Evolutionary conservation across 2,329 filamentous ascomycete species (phyloP), one percentile per base, ranked within the genome.

Genomic region (Penicillium thymicola): DNA sequence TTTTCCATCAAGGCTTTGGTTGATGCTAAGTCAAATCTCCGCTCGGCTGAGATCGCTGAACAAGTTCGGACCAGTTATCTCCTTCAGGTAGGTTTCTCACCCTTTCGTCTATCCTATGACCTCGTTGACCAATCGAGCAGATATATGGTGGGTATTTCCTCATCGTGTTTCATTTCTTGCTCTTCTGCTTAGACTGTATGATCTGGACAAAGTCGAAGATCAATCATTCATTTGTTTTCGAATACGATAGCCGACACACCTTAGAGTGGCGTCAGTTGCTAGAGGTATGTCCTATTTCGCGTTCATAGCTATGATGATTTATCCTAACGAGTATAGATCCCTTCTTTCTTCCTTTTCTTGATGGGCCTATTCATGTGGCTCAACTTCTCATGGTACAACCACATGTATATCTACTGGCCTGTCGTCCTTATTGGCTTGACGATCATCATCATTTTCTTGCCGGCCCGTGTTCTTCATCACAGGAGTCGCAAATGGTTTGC

Each of bases 221-320:
- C 75, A 99, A 99, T 71, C 97, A 97, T 72, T 85, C 88, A 52
- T 97, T 97, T 73, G 91, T 97, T 65, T 99, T 99, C 70, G 94
- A 99, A 75, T 94, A 96, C 69, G 92, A 97, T 77, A 87, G 88
- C 52, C 83, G 93, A 56, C 86, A 94, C 71, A 85, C 88, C 61
- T 78, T 97, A 28, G 90, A 97, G 73, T 99, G 93, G 92, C 86
- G 90, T 64, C 87, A 96, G 71, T 80, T 97, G 30, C 81, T 89
- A 7, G 89, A 94, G 76, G 82, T 85, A 70, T 65, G 76, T 64
- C 14, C 6, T 18, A 6, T 5, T 36, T 13, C 28, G 46, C 16
- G 4, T 5, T 7, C 7, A 13, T n/a, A 38, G 4, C 9, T 43
- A 34, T n/a, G 27, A 21, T 34, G 30, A 16, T 47, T 13, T 7